phyloP scores from a whole-genome alignment of 257 asterid species.

The Solanum lycopersicoides region DNA sequence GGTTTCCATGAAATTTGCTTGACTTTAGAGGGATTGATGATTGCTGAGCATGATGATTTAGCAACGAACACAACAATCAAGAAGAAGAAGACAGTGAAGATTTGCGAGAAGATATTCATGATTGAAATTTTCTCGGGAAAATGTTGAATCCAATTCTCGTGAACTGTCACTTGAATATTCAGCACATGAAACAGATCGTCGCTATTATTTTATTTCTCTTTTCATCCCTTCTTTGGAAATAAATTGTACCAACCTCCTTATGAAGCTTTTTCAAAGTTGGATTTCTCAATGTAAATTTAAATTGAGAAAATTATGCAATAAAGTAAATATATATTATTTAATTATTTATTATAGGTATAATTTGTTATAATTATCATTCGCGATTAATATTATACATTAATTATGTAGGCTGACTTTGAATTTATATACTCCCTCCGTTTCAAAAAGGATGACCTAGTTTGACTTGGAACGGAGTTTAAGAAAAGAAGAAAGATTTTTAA shows the following conservation, averaged over 20 bases:
- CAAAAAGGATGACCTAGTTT: too few relatives aligned
- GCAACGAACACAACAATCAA: constrained; percentile 38
- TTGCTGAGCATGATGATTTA: constrained; percentile 36
- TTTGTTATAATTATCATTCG: too few relatives aligned
- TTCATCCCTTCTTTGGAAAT: background rate
- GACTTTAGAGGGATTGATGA: constrained; percentile 90
- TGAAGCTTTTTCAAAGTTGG: too few relatives aligned
- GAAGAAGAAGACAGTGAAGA: constrained; percentile 23
- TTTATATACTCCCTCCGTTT: too few relatives aligned
- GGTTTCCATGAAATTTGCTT: constrained; percentile 81
- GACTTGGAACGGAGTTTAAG: too few relatives aligned
- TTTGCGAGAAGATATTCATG: constrained; percentile 18
- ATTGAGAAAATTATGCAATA: too few relatives aligned
- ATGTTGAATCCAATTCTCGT: background rate
- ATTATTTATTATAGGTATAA: accelerated
- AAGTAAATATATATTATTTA: too few relatives aligned
- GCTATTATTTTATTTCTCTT: background rate
- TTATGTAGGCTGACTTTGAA: too few relatives aligned
- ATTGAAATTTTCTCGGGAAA: background rate
- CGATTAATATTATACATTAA: too few relatives aligned
- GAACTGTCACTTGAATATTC: background rate
- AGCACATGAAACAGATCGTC: background rate
- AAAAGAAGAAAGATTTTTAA: too few relatives aligned
- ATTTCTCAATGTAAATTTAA: too few relatives aligned
- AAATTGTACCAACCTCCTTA: background rate